A percentile compares a stretch with the other conserved stretches of the same genome.
phyloP scores from a whole-genome alignment of 2,329 filamentous ascomycete genomes.

The Cercospora sojina region DNA sequence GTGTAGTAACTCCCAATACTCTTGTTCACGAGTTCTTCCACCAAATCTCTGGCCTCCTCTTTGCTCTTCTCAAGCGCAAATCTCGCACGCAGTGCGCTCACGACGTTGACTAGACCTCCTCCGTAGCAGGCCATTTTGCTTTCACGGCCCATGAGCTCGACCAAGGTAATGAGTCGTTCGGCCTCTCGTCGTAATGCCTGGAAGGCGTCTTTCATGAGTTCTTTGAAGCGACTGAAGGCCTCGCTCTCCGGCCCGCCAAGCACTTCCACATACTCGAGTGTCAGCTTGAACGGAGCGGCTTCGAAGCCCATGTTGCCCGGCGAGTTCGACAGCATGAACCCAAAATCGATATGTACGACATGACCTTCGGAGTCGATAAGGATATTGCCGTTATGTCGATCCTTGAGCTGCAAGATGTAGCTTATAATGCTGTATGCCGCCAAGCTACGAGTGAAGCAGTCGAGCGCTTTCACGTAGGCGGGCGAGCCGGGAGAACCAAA shows the following conservation, averaged over 20 bases:
- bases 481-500: conserved; percentile 71
- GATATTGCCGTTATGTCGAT: conserved; percentile 83
- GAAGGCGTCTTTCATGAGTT: conserved; percentile 77
- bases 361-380: conserved; percentile 82
- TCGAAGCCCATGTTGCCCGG: conserved; percentile 82
- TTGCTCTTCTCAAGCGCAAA: conserved; percentile 81
- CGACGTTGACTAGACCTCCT: conserved; percentile 69
- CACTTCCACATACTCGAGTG: conserved; percentile 81
- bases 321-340: conserved; percentile 86
- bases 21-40: conserved; percentile 79
- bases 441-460: conserved; percentile 77
- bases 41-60: conserved; percentile 77
- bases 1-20: conserved; percentile 85
- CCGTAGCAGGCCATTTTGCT: conserved; percentile 84
- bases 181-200: conserved; percentile 76
- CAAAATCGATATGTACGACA: conserved; percentile 86
- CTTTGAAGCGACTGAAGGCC: conserved; percentile 74
- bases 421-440: conserved; percentile 84
- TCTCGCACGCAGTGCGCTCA: conserved; percentile 66
- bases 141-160: conserved; percentile 79
- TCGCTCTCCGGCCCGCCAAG: conserved; percentile 69
- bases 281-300: conserved; percentile 82
- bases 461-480: conserved; percentile 68
- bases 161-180: conserved; percentile 76
- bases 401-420: conserved; percentile 80